Conservation (phyloP, 306 rosid genomes). For the Cicer chorassanicum region DNA sequence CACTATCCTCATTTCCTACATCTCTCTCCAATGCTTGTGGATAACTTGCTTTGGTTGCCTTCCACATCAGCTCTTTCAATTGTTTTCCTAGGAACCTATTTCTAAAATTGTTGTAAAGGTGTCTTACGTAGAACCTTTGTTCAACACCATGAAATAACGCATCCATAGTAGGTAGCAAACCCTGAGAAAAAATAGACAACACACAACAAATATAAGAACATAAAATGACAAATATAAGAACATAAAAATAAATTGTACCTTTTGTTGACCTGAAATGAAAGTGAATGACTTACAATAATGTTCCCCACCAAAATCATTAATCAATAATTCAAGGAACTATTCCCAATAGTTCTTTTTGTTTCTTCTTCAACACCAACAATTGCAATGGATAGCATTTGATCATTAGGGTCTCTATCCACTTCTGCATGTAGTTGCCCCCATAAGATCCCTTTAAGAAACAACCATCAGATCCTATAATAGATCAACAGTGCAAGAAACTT, state of each 20-base stretch:
- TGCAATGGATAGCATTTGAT: not conserved
- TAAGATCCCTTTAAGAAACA: not conserved
- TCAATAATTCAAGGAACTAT: not conserved
- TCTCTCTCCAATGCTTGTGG: not conserved
- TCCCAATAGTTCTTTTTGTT: not conserved
- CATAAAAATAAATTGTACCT: not conserved
- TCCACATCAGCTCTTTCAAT: not conserved
- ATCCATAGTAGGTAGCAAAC: not conserved
- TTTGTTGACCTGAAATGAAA: not conserved
- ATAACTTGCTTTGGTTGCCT: not conserved
- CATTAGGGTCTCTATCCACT: not conserved
- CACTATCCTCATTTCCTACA: not conserved
- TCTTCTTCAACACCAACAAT: not conserved
- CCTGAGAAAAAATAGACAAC: too few relatives aligned
- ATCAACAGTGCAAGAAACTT: not conserved
- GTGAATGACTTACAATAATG: not conserved
- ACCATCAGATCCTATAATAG: not conserved
- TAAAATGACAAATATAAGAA: not conserved
- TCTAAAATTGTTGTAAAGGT: not conserved
- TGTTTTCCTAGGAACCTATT: not conserved
- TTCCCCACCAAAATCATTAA: not conserved
- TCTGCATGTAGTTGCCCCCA: not conserved
- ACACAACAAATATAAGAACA: not conserved
- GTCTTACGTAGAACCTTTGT: not conserved
- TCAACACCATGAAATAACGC: not conserved